These are phyloP conservation scores for Ciborinia camelliae DNA, from an alignment of 2,329 filamentous ascomycete species.

Conservation along the genomic window DNA sequence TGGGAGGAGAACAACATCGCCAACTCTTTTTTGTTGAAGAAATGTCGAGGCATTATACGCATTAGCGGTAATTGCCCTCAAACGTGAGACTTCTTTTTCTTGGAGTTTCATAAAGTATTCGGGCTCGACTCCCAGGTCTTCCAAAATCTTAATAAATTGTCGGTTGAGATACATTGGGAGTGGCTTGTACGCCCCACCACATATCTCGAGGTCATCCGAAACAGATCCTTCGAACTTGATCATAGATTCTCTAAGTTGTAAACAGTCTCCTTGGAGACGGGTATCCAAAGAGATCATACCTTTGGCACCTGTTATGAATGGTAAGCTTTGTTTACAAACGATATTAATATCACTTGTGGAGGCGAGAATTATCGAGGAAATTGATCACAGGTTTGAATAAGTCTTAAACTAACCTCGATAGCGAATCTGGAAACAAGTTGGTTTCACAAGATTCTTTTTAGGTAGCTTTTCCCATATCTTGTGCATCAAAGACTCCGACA, in stretches of 20 bases:
- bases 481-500: conserved; percentile 58
- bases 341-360: too few relatives aligned
- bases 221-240: conserved; percentile 65
- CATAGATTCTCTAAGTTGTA: conserved; percentile 72
- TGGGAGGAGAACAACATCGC: conserved; percentile 56
- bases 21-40: conserved; percentile 59
- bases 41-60: conserved; percentile 63
- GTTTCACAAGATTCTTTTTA: conserved; percentile 43
- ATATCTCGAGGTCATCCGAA: conserved; percentile 62
- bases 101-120: conserved; percentile 64
- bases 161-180: conserved; percentile 71
- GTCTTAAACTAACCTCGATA: conserved; percentile 50
- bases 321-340: neutral
- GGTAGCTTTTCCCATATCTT: conserved; percentile 58
- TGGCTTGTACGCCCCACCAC: conserved; percentile 63
- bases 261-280: conserved; percentile 51
- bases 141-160: conserved; percentile 80
- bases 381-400: neutral
- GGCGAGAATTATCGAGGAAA: neutral
- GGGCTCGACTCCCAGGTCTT: conserved; percentile 64
- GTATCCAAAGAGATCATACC: conserved; percentile 73
- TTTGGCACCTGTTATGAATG: conserved; percentile 54
- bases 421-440: conserved; percentile 72
- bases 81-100: conserved; percentile 53
- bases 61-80: conserved; percentile 57